Conservation (phyloP, 805 yeast genomes). For the Wickerhamiella sorbophila region DNA sequence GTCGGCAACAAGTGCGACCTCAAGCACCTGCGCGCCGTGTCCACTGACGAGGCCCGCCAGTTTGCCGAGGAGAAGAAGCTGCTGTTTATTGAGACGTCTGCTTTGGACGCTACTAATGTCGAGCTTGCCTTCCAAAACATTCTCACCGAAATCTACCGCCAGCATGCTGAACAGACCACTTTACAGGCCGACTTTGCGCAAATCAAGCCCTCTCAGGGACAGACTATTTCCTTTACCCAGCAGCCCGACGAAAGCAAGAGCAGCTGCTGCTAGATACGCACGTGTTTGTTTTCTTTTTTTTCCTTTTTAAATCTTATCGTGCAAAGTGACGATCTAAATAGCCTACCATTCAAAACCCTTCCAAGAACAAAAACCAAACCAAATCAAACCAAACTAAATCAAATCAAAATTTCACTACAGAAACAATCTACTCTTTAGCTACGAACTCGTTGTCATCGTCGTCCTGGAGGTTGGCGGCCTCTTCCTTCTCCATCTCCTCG, state of each 20-base stretch:
- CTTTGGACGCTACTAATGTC: constrained; percentile 86
- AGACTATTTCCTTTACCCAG: constrained; percentile 84
- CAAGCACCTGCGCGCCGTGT: constrained; percentile 87
- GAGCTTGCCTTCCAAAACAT: constrained; percentile 89
- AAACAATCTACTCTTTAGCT: constrained; percentile 27
- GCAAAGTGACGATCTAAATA: too few species aligned
- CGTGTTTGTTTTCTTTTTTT: too few species aligned
- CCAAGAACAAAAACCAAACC: too few species aligned
- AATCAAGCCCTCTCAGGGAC: constrained; percentile 64
- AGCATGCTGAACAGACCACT: constrained; percentile 77
- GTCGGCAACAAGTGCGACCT: constrained; percentile 96
- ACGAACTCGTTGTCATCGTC: constrained; percentile 27
- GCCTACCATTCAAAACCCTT: too few species aligned
- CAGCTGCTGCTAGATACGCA: constrained; percentile 56
- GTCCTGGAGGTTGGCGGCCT: constrained; percentile 32
- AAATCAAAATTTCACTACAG: background rate
- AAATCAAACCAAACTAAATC: too few species aligned
- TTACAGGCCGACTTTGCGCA: constrained; percentile 64
- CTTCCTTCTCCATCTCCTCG: constrained; percentile 45
- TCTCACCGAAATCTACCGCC: constrained; percentile 86
- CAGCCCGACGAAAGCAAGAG: constrained; percentile 59
- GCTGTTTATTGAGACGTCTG: constrained; percentile 91
- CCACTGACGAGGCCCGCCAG: constrained; percentile 92
- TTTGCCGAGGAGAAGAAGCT: constrained; percentile 72
- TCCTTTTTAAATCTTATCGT: background rate